These are phyloP conservation scores for Aspergillus homomorphus DNA, from an alignment of 495 filamentous ascomycete species.

Conservation along the genomic window DNA sequence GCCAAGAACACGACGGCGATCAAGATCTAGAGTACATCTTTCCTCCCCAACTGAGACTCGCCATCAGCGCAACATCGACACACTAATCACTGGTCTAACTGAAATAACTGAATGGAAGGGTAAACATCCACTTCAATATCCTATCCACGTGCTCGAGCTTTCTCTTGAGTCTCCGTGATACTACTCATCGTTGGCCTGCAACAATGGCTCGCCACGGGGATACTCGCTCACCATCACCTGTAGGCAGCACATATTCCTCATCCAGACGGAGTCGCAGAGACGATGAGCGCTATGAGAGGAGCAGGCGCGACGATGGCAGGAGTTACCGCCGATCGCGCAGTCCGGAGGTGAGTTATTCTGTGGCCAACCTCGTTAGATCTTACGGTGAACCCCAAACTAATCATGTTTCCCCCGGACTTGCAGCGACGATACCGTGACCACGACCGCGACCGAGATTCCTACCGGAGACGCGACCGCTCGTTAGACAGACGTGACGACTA, in stretches of 20 bases:
- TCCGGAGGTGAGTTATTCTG: slow-evolving; percentile 59
- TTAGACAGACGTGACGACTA: slow-evolving; percentile 64
- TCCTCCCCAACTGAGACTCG: neutral
- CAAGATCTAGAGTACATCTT: neutral
- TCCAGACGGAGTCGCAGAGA: slow-evolving; percentile 70
- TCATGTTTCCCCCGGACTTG: slow-evolving; percentile 23
- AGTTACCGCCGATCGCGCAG: slow-evolving; percentile 67
- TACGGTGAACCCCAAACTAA: neutral
- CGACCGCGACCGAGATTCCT: slow-evolving; percentile 58
- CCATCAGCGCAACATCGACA: slow-evolving; percentile 12
- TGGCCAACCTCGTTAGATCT: neutral
- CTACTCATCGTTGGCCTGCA: slow-evolving; percentile 62
- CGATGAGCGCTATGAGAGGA: slow-evolving; percentile 69
- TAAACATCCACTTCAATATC: slow-evolving; percentile 19
- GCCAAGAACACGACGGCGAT: neutral
- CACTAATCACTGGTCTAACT: slow-evolving; percentile 1
- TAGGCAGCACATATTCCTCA: slow-evolving; percentile 80
- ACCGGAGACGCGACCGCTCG: slow-evolving; percentile 71
- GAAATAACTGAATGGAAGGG: slow-evolving; percentile 19
- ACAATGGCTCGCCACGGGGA: slow-evolving; percentile 88
- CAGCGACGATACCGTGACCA: slow-evolving; percentile 62
- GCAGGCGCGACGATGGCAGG: slow-evolving; percentile 60
- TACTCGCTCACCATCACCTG: slow-evolving; percentile 94
- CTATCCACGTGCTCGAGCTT: slow-evolving; percentile 25
- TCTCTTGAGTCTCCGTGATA: slow-evolving; percentile 55